Percentiles rank a stretch among this genome's conserved stretches.
Conservation (phyloP, 2,329 filamentous ascomycete species). For the Endoconidiophora polonica region DNA sequence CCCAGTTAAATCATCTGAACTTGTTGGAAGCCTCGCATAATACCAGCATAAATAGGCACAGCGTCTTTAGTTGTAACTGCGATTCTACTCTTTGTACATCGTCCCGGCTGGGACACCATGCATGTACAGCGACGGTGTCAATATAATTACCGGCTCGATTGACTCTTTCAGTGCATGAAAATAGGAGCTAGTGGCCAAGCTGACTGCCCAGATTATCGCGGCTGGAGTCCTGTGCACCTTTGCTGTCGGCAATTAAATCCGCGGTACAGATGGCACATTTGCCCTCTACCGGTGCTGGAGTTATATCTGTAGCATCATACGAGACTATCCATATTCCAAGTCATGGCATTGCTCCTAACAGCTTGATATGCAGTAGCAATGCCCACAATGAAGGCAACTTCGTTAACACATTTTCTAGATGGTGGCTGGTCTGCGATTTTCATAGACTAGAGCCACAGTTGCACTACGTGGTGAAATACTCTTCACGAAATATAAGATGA, state of each 20-base stretch:
- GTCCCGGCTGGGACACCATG: conserved; percentile 41
- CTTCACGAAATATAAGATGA: conserved; percentile 21
- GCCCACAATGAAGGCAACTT: conserved; percentile 22
- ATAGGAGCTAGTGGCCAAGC: conserved; percentile 32
- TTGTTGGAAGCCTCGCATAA: conserved; percentile 35
- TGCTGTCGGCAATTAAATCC: conserved; percentile 34
- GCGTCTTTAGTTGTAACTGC: conserved; percentile 39
- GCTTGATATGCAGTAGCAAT: too few species aligned
- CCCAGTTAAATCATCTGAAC: conserved; percentile 28
- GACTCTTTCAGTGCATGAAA: conserved; percentile 34
- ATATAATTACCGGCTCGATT: conserved; percentile 40
- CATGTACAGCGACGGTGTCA: conserved; percentile 39
- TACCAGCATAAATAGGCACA: conserved; percentile 37
- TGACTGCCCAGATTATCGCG: conserved; percentile 34
- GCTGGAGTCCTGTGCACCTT: conserved; percentile 36
- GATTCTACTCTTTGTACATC: conserved; percentile 32
- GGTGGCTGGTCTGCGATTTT: conserved; percentile 14
- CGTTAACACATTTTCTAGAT: conserved; percentile 15
- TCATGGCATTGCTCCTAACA: too few species aligned
- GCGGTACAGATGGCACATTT: conserved; percentile 27
- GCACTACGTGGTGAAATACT: conserved; percentile 15
- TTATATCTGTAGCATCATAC: conserved; percentile 30
- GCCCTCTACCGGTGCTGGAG: conserved; percentile 29
- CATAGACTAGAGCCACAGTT: conserved; percentile 20
- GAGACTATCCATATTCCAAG: not conserved